phyloP scores from a whole-genome alignment of 2,329 filamentous ascomycete species.

The Aspergillus fumigatiaffinis region DNA sequence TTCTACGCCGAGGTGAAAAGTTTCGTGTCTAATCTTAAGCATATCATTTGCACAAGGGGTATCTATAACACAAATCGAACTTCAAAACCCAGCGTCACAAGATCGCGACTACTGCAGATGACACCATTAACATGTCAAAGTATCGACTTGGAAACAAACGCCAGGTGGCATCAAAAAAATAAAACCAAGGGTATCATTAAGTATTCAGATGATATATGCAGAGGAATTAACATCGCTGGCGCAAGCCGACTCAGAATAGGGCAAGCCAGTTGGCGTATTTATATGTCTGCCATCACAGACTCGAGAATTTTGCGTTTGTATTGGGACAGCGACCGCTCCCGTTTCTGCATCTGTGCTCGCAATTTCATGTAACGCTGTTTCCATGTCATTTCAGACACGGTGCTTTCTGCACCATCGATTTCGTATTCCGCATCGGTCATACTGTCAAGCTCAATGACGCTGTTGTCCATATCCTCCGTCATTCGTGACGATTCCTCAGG shows the following conservation, averaged over 20 bases:
- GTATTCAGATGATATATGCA: not conserved
- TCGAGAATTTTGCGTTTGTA: slow-evolving; percentile 43
- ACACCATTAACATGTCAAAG: not conserved
- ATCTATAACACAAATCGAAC: slow-evolving; percentile 11
- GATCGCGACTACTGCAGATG: not conserved
- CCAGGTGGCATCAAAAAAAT: not conserved
- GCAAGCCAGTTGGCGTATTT: not conserved
- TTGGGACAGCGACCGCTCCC: slow-evolving; percentile 34
- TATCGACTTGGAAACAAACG: not conserved
- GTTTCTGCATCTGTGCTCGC: slow-evolving; percentile 36
- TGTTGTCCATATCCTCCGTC: slow-evolving; percentile 12
- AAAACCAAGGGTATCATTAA: not conserved
- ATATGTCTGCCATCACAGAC: slow-evolving; percentile 42
- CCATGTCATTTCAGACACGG: slow-evolving; percentile 31
- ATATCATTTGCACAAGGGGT: slow-evolving; percentile 16
- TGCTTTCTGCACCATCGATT: slow-evolving; percentile 20
- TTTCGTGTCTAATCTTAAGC: not conserved
- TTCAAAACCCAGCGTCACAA: slow-evolving; percentile 3
- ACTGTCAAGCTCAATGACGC: slow-evolving; percentile 15
- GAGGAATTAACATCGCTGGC: not conserved
- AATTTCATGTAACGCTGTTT: slow-evolving; percentile 38
- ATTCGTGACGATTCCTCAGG: slow-evolving; percentile 7
- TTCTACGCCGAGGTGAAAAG: not conserved
- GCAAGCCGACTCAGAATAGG: not conserved
- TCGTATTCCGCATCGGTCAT: slow-evolving; percentile 26